These are phyloP conservation scores for Ceratocystis huliohia DNA, from an alignment of 2,329 filamentous ascomycete species.

Conservation along the genomic window DNA sequence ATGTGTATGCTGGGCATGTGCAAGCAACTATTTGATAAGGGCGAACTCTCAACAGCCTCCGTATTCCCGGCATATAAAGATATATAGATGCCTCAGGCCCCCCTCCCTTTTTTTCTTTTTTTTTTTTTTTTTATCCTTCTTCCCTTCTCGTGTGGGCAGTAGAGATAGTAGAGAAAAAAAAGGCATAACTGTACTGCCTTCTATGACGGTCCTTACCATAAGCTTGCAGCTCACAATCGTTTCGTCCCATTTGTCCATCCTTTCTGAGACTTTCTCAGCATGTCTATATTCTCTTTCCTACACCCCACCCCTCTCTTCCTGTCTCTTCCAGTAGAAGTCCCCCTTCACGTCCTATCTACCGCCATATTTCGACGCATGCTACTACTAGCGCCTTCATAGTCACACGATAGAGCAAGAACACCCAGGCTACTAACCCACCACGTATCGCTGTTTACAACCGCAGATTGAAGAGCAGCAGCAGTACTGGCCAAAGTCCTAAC, in stretches of 20 bases:
- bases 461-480: neutral
- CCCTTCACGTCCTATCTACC: conserved; percentile 11
- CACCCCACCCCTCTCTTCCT: conserved; percentile 1
- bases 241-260: neutral
- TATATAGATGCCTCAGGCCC: neutral
- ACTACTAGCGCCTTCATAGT: conserved; percentile 20
- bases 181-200: too few species aligned
- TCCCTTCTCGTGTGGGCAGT: too few species aligned
- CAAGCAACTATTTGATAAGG: neutral
- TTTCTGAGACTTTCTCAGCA: neutral
- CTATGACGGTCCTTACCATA: neutral
- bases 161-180: too few species aligned
- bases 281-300: conserved; percentile 21
- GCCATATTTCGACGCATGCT: conserved; percentile 21
- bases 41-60: neutral
- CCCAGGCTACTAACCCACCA: conserved; percentile 11
- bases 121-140: neutral
- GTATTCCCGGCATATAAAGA: neutral
- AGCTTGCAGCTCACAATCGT: neutral
- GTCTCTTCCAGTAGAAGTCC: conserved; percentile 10
- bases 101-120: neutral
- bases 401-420: conserved; percentile 14
- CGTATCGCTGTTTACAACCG: conserved; percentile 18
- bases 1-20: neutral
- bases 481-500: neutral